These are phyloP conservation scores for Mollisia scopiformis DNA, from an alignment of 2,329 filamentous ascomycete species.

Conservation along the genomic window DNA sequence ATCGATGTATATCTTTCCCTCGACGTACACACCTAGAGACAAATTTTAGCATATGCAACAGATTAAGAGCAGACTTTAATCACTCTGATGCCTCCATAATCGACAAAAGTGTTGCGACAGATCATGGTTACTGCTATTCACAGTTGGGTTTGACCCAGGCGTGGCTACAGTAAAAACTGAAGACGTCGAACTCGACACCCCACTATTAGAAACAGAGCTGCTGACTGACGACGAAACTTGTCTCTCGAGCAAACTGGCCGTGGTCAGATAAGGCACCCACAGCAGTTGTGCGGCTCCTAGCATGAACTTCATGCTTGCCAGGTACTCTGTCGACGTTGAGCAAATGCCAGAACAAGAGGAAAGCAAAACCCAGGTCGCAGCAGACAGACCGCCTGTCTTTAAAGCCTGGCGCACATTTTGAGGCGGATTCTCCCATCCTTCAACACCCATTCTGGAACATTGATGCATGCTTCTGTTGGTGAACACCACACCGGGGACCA, in stretches of 20 bases:
- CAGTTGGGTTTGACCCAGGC: background rate
- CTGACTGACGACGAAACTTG: background rate
- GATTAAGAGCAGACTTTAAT: too few species aligned
- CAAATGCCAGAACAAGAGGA: background rate
- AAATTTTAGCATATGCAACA: background rate
- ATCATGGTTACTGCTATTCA: slow-evolving; percentile 9
- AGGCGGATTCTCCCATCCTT: background rate
- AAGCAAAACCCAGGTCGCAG: background rate
- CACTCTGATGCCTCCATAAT: slow-evolving; percentile 11
- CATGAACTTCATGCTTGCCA: background rate
- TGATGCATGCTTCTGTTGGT: background rate
- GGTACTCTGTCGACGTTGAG: background rate
- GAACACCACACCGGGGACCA: too few species aligned
- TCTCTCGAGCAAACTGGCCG: background rate
- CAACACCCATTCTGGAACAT: background rate
- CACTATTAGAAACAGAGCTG: background rate
- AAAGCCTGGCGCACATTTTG: background rate
- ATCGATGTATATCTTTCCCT: slow-evolving; percentile 17
- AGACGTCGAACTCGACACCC: slow-evolving; percentile 1
- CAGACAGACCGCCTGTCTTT: background rate
- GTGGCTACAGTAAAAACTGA: slow-evolving; percentile 5
- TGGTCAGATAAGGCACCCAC: background rate
- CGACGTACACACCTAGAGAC: slow-evolving; percentile 7
- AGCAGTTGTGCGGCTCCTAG: background rate
- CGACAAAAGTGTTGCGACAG: slow-evolving; percentile 15